Evolutionary conservation across 768 basidiomycete species (phyloP), one percentile per base, ranked within the genome.

Genomic region (Phaeotremella skinneri): DNA sequence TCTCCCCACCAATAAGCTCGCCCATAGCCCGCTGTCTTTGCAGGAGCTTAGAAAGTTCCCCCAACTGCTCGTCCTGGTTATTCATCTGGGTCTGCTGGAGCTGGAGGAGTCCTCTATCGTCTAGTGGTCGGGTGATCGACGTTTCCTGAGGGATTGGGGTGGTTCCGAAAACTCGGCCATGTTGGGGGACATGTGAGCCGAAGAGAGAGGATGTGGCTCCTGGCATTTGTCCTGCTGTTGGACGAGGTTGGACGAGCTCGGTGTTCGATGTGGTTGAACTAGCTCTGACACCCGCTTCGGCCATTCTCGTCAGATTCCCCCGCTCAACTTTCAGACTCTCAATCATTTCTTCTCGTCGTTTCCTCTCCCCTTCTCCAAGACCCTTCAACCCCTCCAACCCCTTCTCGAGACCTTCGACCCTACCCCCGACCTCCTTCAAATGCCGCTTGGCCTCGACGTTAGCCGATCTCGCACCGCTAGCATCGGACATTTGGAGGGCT

Each of bases 301-400:
- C 86, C 82, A 94, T 89, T 81, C 85, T 85, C 37, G 85, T 84
- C 58, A 96, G 80, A 79, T 87, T 89, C 80, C 89, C 89, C 79
- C 89, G 87, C 74, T 97, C 93, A 73, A 92, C 91, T 78, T 88
- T 87, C 66, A 97, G 79, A 58, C 87, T 82, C 55, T 86, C 88
- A 51, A 92, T 85, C 86, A 96, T 86, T 69, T 92, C 93, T 60
- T 87, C 87, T 62, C 94, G 81, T 56, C 94, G 80, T 78, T 88
- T 86, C 68, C 91, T 80, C 81, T 98, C 94, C n/a, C 94, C 94
- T 75, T 91, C 85, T 64, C 84, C 87, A 82, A 97, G 83, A 34
- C 89, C 90, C 41, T 80, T 87, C 34, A 90, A 81, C 39, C 80
- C 82, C 67, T 83, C 80, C 67, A 93, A 78, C 9, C 86, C 90